Evolutionary conservation across 208 protist genomes (phyloP).

Genomic region (Angomonas ambiguus): DNA sequence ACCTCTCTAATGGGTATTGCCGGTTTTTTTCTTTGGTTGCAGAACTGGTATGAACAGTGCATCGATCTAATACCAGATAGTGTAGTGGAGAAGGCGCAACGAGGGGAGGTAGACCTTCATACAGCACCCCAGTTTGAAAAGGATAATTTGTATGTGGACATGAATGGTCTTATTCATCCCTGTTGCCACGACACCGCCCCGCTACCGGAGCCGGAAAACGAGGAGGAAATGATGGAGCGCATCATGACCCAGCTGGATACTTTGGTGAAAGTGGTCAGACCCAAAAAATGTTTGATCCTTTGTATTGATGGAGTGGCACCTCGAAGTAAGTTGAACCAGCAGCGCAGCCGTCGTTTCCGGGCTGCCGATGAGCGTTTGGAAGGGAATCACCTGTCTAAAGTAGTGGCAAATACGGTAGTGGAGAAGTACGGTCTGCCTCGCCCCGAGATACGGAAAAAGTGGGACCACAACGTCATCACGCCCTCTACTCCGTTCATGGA

Average conservation of each 20-base stretch:
- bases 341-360: constrained; percentile 97
- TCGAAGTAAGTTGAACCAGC: constrained; percentile 99
- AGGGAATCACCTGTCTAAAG: constrained; percentile 62
- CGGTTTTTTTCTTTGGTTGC: constrained; percentile 87
- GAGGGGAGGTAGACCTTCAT: constrained; percentile 24
- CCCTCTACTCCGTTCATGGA: constrained; percentile 99
- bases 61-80: constrained; percentile 74
- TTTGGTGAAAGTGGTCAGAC: constrained; percentile 96
- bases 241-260: constrained; percentile 98
- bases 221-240: constrained; percentile 91
- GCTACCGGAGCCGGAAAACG: constrained; percentile 65
- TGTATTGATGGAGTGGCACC: constrained; percentile 98
- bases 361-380: constrained; percentile 89
- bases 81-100: constrained; percentile 52
- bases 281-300: constrained; percentile 97
- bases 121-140: background rate
- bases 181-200: constrained; percentile 97
- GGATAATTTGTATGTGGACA: constrained; percentile 99
- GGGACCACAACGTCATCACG: constrained; percentile 99
- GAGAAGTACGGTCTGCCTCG: constrained; percentile 48
- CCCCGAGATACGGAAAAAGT: constrained; percentile 64
- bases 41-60: constrained; percentile 77
- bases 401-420: constrained; percentile 53
- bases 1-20: constrained; percentile 89
- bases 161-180: constrained; percentile 99